A percentile compares a stretch with the other conserved stretches of the same genome.
Evolutionary conservation across 2,329 filamentous ascomycete species (phyloP).

Genomic region (Arthrocladium fulminans): DNA sequence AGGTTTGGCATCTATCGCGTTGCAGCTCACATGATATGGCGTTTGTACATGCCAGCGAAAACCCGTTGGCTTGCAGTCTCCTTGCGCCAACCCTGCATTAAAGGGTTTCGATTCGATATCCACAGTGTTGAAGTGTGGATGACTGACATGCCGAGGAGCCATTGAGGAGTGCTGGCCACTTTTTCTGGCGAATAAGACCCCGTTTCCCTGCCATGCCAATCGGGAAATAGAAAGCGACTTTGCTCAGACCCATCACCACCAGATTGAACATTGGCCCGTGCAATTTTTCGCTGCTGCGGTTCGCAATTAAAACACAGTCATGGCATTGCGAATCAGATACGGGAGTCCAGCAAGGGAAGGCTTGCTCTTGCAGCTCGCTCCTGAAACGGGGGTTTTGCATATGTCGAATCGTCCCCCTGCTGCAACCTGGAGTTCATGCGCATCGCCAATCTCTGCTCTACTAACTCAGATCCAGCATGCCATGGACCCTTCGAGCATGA

Average conservation of each 20-base stretch:
- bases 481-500: not conserved
- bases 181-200: not conserved
- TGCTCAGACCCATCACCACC: not conserved
- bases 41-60: not conserved
- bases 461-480: not conserved
- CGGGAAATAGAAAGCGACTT: not conserved
- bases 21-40: not conserved
- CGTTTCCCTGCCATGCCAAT: not conserved
- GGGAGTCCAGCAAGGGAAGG: not conserved
- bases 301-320: not conserved
- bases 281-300: not conserved
- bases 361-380: not conserved
- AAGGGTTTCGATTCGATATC: not conserved
- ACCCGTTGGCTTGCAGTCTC: not conserved
- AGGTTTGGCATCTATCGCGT: not conserved
- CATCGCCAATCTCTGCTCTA: not conserved
- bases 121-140: not conserved
- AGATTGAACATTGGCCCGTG: not conserved
- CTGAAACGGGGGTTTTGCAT: slow-evolving; percentile 7
- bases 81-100: slow-evolving; percentile 1
- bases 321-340: not conserved
- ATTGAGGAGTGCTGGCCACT: not conserved
- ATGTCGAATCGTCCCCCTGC: not conserved
- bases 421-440: slow-evolving; percentile 1
- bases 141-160: not conserved